Percentiles rank a stretch among this genome's conserved stretches.
phyloP scores from a whole-genome alignment of 345 rosid species.

The Linum lewisii region DNA sequence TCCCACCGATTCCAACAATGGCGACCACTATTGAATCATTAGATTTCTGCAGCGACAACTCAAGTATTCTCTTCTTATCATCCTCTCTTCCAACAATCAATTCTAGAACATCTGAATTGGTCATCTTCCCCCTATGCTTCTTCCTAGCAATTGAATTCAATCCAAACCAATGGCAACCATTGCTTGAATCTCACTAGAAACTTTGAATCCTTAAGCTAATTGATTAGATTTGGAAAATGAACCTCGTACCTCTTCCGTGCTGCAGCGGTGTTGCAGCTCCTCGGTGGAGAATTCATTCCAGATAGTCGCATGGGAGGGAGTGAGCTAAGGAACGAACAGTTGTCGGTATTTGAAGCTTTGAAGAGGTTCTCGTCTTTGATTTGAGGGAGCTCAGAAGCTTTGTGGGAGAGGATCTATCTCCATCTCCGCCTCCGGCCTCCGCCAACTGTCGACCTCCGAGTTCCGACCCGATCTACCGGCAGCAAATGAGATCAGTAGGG shows the following conservation, averaged over 20 bases:
- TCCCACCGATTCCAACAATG: neutral
- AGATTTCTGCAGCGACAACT: too few relatives aligned
- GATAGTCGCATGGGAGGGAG: too few relatives aligned
- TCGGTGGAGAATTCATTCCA: constrained; percentile 7
- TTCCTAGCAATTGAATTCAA: neutral
- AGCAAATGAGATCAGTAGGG: too few relatives aligned
- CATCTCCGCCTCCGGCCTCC: too few relatives aligned
- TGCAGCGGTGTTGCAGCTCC: neutral
- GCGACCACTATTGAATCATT: neutral
- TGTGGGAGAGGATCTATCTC: too few relatives aligned
- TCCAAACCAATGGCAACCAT: neutral
- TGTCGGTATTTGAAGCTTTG: too few relatives aligned
- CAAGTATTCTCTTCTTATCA: neutral
- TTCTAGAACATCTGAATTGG: neutral
- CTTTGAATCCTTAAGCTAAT: neutral
- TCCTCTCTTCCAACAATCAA: neutral
- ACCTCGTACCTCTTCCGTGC: neutral
- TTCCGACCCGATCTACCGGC: too few relatives aligned
- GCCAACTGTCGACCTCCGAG: too few relatives aligned
- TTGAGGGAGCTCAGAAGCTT: too few relatives aligned
- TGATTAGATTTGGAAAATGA: neutral
- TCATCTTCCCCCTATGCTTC: neutral
- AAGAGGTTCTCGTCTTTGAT: too few relatives aligned
- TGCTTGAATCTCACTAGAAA: neutral
- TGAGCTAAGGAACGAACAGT: too few relatives aligned